A percentile compares a stretch with the other conserved stretches of the same genome.
Conservation (phyloP, 2,329 filamentous ascomycete species). For the Hypoxylon sp. region DNA sequence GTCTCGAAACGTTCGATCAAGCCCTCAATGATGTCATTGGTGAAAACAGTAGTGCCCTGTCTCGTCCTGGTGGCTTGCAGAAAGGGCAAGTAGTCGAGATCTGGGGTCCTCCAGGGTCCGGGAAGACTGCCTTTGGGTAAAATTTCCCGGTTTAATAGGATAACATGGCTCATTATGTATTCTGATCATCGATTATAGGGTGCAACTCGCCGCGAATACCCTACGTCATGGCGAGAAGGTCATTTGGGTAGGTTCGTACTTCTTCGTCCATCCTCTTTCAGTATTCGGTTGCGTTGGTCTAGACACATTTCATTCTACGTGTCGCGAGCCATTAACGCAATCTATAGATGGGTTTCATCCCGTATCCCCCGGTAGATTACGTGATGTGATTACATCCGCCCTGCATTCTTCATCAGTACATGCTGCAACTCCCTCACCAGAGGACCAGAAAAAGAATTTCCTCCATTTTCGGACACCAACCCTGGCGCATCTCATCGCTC, state of each 20-base stretch:
- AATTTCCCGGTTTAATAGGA: constrained; percentile 48
- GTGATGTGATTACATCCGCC: constrained; percentile 47
- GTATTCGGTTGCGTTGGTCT: constrained; percentile 25
- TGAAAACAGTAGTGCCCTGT: constrained; percentile 28
- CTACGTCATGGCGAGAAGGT: constrained; percentile 74
- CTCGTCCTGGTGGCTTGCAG: constrained; percentile 70
- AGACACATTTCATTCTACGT: constrained; percentile 13
- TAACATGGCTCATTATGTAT: constrained; percentile 13
- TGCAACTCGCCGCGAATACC: constrained; percentile 77
- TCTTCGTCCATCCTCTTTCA: constrained; percentile 15
- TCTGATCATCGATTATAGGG: constrained; percentile 62
- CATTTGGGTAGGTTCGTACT: constrained; percentile 79
- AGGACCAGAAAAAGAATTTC: constrained; percentile 54
- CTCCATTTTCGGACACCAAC: constrained; percentile 68
- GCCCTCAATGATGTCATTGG: constrained; percentile 57
- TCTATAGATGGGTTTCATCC: constrained; percentile 62
- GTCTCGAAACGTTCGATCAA: constrained; percentile 67
- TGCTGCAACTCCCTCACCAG: constrained; percentile 19
- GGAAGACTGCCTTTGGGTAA: constrained; percentile 88
- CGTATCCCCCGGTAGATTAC: constrained; percentile 57
- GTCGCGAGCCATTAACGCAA: constrained; percentile 35
- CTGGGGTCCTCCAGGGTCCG: constrained; percentile 87
- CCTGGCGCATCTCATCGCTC: constrained; percentile 80
- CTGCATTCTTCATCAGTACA: constrained; percentile 24
- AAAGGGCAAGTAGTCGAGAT: constrained; percentile 87